Percentiles rank a stretch among this genome's conserved stretches.
Conservation (phyloP, 2,329 filamentous ascomycete genomes). For the Paracoccidioides brasiliensis region DNA sequence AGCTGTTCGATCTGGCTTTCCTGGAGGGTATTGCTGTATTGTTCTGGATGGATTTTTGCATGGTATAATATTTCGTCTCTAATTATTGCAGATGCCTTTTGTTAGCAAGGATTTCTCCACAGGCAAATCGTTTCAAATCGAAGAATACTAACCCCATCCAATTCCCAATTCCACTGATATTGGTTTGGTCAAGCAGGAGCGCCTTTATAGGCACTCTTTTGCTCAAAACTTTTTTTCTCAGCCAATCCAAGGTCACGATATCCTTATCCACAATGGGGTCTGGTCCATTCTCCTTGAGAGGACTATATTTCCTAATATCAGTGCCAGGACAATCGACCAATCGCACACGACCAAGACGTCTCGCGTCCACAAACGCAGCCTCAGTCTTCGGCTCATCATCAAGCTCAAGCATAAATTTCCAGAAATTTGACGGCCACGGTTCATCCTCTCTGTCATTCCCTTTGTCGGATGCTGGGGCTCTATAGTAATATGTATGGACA, state of each 20-base stretch:
- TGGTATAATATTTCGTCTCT: conserved; percentile 85
- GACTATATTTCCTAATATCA: conserved; percentile 61
- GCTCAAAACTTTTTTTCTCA: conserved; percentile 54
- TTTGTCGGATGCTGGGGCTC: conserved; percentile 43
- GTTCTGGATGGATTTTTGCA: conserved; percentile 77
- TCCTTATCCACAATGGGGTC: conserved; percentile 79
- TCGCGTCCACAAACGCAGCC: conserved; percentile 69
- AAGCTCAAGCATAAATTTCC: conserved; percentile 70
- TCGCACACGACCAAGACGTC: conserved; percentile 65
- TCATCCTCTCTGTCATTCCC: conserved; percentile 44
- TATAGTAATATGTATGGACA: conserved; percentile 68
- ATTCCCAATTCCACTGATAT: conserved; percentile 87
- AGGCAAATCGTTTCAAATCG: conserved; percentile 4
- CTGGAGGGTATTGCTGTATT: conserved; percentile 72
- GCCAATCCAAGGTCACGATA: conserved; percentile 61
- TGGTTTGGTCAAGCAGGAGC: conserved; percentile 71
- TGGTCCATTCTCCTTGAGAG: conserved; percentile 82
- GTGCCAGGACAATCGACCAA: conserved; percentile 68
- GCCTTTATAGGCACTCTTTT: conserved; percentile 84
- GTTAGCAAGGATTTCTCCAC: background rate
- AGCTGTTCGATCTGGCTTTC: conserved; percentile 58
- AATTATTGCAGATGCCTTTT: background rate
- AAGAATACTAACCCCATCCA: conserved; percentile 59
- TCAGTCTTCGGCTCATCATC: conserved; percentile 48
- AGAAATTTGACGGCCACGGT: conserved; percentile 77